phyloP scores from a whole-genome alignment of 1,284 basidiomycete genomes.

The Fistulinella cinereoalba region DNA sequence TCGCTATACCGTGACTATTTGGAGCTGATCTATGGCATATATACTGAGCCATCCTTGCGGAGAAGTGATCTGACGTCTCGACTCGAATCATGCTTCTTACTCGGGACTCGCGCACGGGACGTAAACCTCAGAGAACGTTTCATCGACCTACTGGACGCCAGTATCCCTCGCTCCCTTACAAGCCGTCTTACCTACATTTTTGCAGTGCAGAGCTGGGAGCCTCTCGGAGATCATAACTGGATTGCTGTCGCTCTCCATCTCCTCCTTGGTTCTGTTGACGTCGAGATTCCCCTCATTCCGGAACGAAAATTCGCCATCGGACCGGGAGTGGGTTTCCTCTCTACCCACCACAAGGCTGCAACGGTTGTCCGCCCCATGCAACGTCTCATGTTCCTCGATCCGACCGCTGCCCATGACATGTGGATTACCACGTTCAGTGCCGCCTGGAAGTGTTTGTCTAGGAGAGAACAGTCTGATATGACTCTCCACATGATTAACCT shows the following conservation, averaged over 20 bases:
- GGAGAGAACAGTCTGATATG: conserved; percentile 86
- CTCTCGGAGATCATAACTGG: conserved; percentile 93
- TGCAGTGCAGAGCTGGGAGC: conserved; percentile 96
- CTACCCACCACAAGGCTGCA: conserved; percentile 51
- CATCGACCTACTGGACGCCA: conserved; percentile 88
- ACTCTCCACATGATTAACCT: conserved; percentile 90
- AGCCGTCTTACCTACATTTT: conserved; percentile 88
- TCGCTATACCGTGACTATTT: conserved; percentile 82
- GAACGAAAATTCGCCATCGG: conserved; percentile 34
- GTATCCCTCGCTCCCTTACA: conserved; percentile 80
- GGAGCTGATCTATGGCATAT: conserved; percentile 92
- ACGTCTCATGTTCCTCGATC: conserved; percentile 81
- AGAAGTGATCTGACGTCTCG: conserved; percentile 93
- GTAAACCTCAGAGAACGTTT: conserved; percentile 81
- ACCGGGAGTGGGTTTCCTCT: conserved; percentile 34
- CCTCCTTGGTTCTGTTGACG: conserved; percentile 80
- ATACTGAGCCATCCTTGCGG: conserved; percentile 81
- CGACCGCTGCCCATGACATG: conserved; percentile 73
- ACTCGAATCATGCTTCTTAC: conserved; percentile 90
- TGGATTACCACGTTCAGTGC: conserved; percentile 93
- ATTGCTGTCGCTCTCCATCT: conserved; percentile 90
- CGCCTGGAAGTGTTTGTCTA: conserved; percentile 84
- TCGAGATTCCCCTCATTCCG: conserved; percentile 47
- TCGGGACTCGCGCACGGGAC: conserved; percentile 89
- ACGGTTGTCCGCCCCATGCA: conserved; percentile 77